Percentiles rank a stretch among this genome's conserved stretches.
phyloP scores from a whole-genome alignment of 208 protist genomes.

The Crithidia fasciculata region DNA sequence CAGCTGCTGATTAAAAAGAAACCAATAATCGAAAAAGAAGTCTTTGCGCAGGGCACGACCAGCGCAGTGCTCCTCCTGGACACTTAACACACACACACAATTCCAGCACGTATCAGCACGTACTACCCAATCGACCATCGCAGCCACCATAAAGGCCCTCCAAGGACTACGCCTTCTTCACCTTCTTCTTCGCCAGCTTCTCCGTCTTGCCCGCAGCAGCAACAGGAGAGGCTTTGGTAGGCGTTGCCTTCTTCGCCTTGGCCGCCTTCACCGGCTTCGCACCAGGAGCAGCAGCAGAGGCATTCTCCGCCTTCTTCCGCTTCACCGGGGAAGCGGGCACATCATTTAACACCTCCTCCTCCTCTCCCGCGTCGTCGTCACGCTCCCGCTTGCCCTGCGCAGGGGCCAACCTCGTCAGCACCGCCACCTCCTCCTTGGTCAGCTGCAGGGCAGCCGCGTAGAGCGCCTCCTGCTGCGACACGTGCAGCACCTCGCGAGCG shows the following conservation, averaged over 20 bases:
- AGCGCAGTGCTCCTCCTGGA: too few relatives aligned
- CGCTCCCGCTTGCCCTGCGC: conserved; percentile 56
- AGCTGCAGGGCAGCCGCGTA: conserved; percentile 73
- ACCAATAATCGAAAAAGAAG: too few relatives aligned
- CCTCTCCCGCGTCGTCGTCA: conserved; percentile 16
- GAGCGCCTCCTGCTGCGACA: conserved; percentile 45
- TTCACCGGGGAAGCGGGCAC: background rate
- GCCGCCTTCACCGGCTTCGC: background rate
- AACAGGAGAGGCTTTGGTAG: background rate
- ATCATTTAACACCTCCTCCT: background rate
- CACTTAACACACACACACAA: too few relatives aligned
- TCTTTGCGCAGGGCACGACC: too few relatives aligned
- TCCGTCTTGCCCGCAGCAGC: background rate
- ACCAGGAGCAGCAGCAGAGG: background rate
- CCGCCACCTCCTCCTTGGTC: conserved; percentile 36
- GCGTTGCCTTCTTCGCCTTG: conserved; percentile 20
- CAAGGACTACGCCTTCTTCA: conserved; percentile 28
- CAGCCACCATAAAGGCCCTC: background rate
- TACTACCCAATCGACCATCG: too few relatives aligned
- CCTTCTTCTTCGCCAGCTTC: conserved; percentile 14
- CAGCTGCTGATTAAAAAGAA: too few relatives aligned
- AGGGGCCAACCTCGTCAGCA: conserved; percentile 53
- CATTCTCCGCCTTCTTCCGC: background rate
- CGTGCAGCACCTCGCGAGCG: conserved; percentile 78
- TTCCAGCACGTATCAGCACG: too few relatives aligned